A percentile compares a stretch with the other conserved stretches of the same genome.
phyloP scores from a whole-genome alignment of 495 filamentous ascomycete genomes.

The Hypoxylon intermedium region DNA sequence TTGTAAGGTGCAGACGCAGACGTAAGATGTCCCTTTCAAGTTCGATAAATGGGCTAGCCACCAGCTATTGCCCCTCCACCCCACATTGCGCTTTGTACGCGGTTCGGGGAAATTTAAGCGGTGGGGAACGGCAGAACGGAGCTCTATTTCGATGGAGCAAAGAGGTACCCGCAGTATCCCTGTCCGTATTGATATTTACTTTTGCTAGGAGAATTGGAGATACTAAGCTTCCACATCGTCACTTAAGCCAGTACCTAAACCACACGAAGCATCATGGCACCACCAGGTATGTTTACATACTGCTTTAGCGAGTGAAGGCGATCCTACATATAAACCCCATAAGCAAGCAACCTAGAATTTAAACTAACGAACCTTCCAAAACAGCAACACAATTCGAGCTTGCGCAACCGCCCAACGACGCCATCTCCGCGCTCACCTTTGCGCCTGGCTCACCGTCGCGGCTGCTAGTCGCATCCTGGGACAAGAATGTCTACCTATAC shows the following conservation, averaged over 20 bases:
- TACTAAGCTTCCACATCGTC: neutral
- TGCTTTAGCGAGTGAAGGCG: too few relatives aligned
- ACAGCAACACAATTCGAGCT: constrained; percentile 73
- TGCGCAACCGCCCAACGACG: constrained; percentile 79
- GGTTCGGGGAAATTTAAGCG: constrained; percentile 35
- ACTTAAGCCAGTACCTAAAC: neutral
- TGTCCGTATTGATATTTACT: constrained; percentile 38
- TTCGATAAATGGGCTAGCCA: too few relatives aligned
- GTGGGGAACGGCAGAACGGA: constrained; percentile 22
- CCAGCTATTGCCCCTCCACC: constrained; percentile 36
- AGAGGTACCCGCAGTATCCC: constrained; percentile 28
- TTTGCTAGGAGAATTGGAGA: neutral
- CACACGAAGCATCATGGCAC: constrained; percentile 39
- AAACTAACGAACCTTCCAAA: constrained; percentile 23
- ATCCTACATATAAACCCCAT: too few relatives aligned
- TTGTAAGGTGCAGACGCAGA: constrained; percentile 7
- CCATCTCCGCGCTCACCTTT: constrained; percentile 85
- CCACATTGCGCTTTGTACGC: constrained; percentile 17
- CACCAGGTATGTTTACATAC: constrained; percentile 51
- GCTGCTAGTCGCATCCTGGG: constrained; percentile 93
- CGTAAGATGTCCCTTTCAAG: too few relatives aligned
- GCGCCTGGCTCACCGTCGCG: constrained; percentile 70
- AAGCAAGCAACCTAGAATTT: neutral
- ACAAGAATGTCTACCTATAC: constrained; percentile 90
- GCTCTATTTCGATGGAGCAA: constrained; percentile 20